These are phyloP conservation scores for Fusarium oxysporum DNA, from an alignment of 2,329 filamentous ascomycete species.

Conservation along the genomic window DNA sequence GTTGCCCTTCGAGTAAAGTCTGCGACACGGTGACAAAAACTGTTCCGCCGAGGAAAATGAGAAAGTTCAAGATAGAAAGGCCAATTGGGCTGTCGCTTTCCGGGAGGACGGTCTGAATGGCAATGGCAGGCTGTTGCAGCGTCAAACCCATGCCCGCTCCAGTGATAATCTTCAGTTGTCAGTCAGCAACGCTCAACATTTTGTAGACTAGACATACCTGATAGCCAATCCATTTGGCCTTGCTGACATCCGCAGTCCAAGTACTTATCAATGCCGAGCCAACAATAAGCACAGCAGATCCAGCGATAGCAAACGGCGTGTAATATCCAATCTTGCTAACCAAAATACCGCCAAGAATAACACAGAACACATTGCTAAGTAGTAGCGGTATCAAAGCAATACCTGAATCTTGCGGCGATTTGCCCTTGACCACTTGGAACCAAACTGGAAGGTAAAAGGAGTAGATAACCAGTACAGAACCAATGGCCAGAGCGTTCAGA, in stretches of 20 bases:
- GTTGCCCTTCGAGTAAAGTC: slow-evolving; percentile 1
- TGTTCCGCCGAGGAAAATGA: slow-evolving; percentile 10
- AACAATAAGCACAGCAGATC: background rate
- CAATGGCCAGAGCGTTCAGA: background rate
- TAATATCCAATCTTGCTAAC: slow-evolving; percentile 12
- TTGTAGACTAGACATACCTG: background rate
- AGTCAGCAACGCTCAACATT: background rate
- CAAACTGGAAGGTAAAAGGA: slow-evolving; percentile 23
- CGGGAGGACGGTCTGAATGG: slow-evolving; percentile 6
- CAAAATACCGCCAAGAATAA: slow-evolving; percentile 15
- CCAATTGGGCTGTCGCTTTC: slow-evolving; percentile 15
- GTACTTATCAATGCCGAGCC: slow-evolving; percentile 8
- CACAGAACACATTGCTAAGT: slow-evolving; percentile 11
- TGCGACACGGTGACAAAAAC: slow-evolving; percentile 24
- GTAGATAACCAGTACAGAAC: slow-evolving; percentile 9
- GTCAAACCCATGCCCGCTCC: slow-evolving; percentile 17
- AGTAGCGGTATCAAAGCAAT: slow-evolving; percentile 1
- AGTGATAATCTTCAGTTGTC: background rate
- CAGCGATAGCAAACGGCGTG: slow-evolving; percentile 10
- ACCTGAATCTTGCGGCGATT: slow-evolving; percentile 4
- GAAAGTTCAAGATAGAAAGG: slow-evolving; percentile 16
- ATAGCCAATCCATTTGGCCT: slow-evolving; percentile 13
- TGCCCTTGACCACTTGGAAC: slow-evolving; percentile 24
- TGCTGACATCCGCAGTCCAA: background rate
- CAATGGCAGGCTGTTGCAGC: slow-evolving; percentile 18